Conservation (phyloP, 495 filamentous ascomycete genomes). For the Lasiosphaeriaceae sp. region DNA sequence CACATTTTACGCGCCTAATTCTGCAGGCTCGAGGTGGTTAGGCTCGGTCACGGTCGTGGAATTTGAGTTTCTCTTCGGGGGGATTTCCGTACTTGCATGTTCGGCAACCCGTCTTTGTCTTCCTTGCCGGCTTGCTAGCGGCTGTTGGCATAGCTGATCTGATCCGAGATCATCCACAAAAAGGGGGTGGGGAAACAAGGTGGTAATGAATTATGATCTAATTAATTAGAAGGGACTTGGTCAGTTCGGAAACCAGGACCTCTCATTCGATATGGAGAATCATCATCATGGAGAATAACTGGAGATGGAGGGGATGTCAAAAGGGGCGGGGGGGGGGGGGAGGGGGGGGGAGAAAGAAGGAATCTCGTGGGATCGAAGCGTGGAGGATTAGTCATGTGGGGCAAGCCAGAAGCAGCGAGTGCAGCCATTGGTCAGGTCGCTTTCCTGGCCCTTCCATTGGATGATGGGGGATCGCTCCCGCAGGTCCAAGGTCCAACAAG, state of each 20-base stretch:
- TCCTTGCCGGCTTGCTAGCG: no score
- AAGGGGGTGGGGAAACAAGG: no score
- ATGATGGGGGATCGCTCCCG: no score
- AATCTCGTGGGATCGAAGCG: neutral
- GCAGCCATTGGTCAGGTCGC: neutral
- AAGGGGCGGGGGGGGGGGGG: no score
- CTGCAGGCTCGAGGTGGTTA: conserved; percentile 19
- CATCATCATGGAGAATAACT: neutral
- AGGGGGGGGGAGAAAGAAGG: neutral
- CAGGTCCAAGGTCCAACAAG: no score
- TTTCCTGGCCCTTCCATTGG: neutral
- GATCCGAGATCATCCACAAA: no score
- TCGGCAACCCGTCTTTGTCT: conserved; percentile 43
- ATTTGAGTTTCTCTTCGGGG: no score
- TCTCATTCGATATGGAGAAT: neutral
- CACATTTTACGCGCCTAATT: conserved; percentile 53
- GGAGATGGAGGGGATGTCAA: no score
- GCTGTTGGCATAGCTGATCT: neutral
- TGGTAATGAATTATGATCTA: no score
- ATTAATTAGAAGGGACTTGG: no score
- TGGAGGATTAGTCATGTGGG: neutral
- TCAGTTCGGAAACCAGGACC: neutral
- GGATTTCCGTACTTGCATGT: conserved; percentile 49
- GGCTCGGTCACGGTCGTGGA: no score
- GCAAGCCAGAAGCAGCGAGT: neutral